phyloP scores from a whole-genome alignment of 805 yeast species.

The Debaryomyces hansenii region DNA sequence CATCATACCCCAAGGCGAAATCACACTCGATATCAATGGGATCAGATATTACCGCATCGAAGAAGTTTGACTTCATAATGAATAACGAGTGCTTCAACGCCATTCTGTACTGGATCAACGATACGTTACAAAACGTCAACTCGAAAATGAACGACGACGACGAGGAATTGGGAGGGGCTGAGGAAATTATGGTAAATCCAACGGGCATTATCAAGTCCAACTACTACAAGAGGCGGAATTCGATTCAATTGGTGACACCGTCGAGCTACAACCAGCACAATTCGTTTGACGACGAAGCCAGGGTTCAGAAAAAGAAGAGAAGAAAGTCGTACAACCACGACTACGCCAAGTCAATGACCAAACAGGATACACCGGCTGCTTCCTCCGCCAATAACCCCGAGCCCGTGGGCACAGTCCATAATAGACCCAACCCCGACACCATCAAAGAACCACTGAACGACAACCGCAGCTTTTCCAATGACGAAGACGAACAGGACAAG shows the following conservation, averaged over 20 bases:
- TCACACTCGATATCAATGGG: slow-evolving; percentile 1
- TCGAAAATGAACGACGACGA: slow-evolving; percentile 8
- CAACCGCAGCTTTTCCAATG: not conserved
- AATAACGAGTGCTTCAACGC: slow-evolving; percentile 43
- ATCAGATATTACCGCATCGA: not conserved
- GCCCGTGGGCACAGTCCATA: not conserved
- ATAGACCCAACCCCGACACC: not conserved
- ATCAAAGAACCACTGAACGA: not conserved
- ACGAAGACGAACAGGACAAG: slow-evolving; percentile 5
- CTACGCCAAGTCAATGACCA: not conserved
- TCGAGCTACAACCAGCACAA: not conserved
- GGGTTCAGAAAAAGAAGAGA: slow-evolving; percentile 15
- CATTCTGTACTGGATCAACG: slow-evolving; percentile 35
- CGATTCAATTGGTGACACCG: slow-evolving; percentile 13
- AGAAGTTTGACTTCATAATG: slow-evolving; percentile 25
- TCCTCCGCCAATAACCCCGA: not conserved
- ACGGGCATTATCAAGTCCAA: slow-evolving; percentile 29
- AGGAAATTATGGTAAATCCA: slow-evolving; percentile 24
- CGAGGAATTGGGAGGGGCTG: slow-evolving; percentile 10
- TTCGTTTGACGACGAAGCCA: not conserved
- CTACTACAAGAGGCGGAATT: slow-evolving; percentile 20
- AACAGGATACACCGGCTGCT: slow-evolving; percentile 15
- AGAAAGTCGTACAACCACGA: slow-evolving; percentile 18
- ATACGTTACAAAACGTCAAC: slow-evolving; percentile 16
- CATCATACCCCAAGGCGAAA: slow-evolving; percentile 1